Percentiles rank a stretch among this genome's conserved stretches.
These are phyloP conservation scores for Puccinia polysora DNA, from an alignment of 1,284 basidiomycete species.

Conservation along the genomic window DNA sequence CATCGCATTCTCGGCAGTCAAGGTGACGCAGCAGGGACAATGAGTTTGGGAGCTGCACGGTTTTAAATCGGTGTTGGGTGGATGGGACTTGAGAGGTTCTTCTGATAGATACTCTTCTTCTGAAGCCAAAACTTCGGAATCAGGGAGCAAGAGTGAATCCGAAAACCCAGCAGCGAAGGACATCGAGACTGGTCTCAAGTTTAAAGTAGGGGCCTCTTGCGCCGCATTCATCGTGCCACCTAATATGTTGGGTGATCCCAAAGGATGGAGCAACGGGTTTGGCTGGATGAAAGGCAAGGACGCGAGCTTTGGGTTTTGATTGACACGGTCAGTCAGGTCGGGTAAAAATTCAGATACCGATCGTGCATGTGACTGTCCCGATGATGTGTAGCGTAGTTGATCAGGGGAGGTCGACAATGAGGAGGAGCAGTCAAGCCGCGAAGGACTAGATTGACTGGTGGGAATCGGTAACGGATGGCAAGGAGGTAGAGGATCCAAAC, in stretches of 20 bases:
- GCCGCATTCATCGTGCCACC: no score
- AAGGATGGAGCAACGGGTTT: background rate
- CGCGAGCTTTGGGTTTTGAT: no score
- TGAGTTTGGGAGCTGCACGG: no score
- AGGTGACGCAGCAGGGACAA: slow-evolving; percentile 6
- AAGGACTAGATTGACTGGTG: slow-evolving; percentile 7
- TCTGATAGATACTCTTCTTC: no score
- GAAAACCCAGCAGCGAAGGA: slow-evolving; percentile 17
- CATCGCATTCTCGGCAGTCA: background rate
- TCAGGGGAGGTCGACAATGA: slow-evolving; percentile 1
- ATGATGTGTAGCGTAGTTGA: no score
- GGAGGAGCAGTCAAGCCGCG: slow-evolving; percentile 3
- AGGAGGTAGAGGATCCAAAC: slow-evolving; percentile 12
- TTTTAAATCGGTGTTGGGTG: no score
- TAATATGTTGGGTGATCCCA: background rate
- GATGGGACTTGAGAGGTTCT: no score
- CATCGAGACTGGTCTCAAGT: slow-evolving; percentile 15
- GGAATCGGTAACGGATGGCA: slow-evolving; percentile 1
- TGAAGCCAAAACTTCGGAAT: no score
- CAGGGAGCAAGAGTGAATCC: background rate
- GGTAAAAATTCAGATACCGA: no score
- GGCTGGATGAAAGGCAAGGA: no score
- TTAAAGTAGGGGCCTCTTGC: background rate
- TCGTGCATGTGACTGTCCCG: no score
- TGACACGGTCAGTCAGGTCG: no score